These are phyloP conservation scores for Solanum hybrid DNA, from an alignment of 305 asterid species.

Conservation along the genomic window DNA sequence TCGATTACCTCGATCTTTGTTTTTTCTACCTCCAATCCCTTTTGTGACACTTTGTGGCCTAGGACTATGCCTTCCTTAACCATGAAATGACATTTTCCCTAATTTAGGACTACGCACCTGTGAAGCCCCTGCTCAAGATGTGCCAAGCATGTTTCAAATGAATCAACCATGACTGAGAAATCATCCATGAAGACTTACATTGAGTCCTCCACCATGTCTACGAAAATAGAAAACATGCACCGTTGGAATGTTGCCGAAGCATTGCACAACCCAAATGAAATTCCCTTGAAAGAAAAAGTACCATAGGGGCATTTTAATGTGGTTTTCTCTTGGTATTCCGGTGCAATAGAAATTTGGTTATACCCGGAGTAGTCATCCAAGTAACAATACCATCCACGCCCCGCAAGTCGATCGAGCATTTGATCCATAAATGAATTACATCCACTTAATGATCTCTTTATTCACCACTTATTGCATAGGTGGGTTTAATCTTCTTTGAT, in stretches of 20 bases:
- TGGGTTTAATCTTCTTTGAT: too few relatives aligned
- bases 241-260: background rate
- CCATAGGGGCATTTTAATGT: background rate
- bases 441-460: too few relatives aligned
- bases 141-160: background rate
- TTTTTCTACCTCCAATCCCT: too few relatives aligned
- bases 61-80: background rate
- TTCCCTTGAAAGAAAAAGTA: background rate
- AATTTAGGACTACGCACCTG: background rate
- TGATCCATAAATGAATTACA: too few relatives aligned
- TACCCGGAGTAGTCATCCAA: too few relatives aligned
- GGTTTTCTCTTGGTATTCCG: background rate
- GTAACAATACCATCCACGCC: too few relatives aligned
- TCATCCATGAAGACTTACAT: background rate
- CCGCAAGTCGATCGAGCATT: too few relatives aligned
- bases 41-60: too few relatives aligned
- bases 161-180: background rate
- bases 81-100: background rate
- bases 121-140: background rate
- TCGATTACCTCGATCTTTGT: too few relatives aligned
- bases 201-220: background rate
- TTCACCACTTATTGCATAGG: too few relatives aligned
- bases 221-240: background rate
- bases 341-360: too few relatives aligned
- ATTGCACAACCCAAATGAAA: background rate